phyloP scores from a whole-genome alignment of 768 basidiomycete species.

The Paxillus involutus region DNA sequence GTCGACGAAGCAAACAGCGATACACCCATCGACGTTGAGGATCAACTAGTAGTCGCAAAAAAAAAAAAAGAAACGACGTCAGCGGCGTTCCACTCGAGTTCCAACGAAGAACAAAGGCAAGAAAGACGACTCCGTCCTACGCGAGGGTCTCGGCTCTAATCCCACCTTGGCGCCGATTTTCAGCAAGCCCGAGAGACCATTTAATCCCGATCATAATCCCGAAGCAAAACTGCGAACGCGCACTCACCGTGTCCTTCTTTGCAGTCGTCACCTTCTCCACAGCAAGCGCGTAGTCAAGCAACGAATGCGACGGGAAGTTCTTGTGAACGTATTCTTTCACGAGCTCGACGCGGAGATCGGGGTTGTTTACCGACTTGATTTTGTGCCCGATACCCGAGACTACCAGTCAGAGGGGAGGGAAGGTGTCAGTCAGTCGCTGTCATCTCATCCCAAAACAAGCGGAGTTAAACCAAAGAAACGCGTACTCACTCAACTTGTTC shows the following conservation, averaged over 20 bases:
- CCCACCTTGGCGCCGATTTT: neutral
- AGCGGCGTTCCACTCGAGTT: too few species aligned
- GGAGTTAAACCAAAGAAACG: neutral
- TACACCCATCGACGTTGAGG: constrained; percentile 95
- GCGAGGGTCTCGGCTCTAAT: neutral
- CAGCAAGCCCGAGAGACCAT: too few species aligned
- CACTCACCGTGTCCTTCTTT: constrained; percentile 88
- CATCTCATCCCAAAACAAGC: constrained; percentile 1
- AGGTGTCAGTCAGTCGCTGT: constrained; percentile 4
- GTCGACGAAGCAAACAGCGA: constrained; percentile 96
- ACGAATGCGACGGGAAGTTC: constrained; percentile 92
- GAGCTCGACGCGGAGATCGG: constrained; percentile 88
- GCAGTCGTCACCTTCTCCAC: constrained; percentile 97
- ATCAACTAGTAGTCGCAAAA: constrained; percentile 56
- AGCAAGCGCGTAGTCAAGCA: constrained; percentile 93
- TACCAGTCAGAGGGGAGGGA: constrained; percentile 21
- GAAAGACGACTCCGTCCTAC: too few species aligned
- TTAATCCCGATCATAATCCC: too few species aligned
- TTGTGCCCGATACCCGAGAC: constrained; percentile 99
- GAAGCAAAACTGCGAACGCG: neutral
- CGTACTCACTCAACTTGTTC: constrained; percentile 83
- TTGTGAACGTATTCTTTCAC: constrained; percentile 95
- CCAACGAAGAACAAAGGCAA: too few species aligned
- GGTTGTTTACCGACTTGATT: constrained; percentile 99
- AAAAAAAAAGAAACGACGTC: too few species aligned